A percentile compares a stretch with the other conserved stretches of the same genome.
These are phyloP conservation scores for Exutisphaerella laricina DNA, from an alignment of 2,329 filamentous ascomycete genomes.

Conservation along the genomic window DNA sequence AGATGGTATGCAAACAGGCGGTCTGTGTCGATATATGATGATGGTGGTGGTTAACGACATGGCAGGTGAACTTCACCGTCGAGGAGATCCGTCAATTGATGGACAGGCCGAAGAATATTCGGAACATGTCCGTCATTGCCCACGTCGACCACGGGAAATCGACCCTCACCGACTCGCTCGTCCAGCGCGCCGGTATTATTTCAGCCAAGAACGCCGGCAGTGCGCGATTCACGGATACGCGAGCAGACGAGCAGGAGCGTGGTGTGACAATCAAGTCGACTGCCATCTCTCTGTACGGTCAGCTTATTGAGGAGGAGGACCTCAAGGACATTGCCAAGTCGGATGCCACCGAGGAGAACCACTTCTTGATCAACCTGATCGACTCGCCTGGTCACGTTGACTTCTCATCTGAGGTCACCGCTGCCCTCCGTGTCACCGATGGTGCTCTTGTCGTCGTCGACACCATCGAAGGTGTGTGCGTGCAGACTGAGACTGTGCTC, in stretches of 20 bases:
- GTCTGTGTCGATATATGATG: too few relatives aligned
- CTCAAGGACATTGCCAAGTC: constrained; percentile 84
- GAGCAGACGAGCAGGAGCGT: constrained; percentile 97
- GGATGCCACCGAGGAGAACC: constrained; percentile 72
- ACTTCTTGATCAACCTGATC: constrained; percentile 99
- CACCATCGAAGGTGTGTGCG: constrained; percentile 99
- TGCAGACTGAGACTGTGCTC: constrained; percentile 99
- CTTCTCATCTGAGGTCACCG: constrained; percentile 99
- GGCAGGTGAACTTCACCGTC: constrained; percentile 6
- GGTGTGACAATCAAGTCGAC: constrained; percentile 99
- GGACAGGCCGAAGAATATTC: constrained; percentile 69
- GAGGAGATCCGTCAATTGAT: constrained; percentile 4
- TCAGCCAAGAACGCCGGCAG: constrained; percentile 96
- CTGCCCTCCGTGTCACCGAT: constrained; percentile 98
- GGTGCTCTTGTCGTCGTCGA: constrained; percentile 99
- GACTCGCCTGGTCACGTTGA: constrained; percentile 99
- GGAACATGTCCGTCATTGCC: constrained; percentile 99
- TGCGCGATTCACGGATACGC: constrained; percentile 92
- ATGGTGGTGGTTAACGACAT: too few relatives aligned
- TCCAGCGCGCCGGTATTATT: constrained; percentile 99
- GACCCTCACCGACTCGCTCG: constrained; percentile 97
- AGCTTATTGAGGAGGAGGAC: constrained; percentile 74
- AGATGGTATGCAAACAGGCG: too few relatives aligned
- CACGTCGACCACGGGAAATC: constrained; percentile 99
- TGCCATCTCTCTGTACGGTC: constrained; percentile 95